Base-by-base conservation (phyloP, 164 flowering plant species). In the Stephania cephalantha region DNA sequence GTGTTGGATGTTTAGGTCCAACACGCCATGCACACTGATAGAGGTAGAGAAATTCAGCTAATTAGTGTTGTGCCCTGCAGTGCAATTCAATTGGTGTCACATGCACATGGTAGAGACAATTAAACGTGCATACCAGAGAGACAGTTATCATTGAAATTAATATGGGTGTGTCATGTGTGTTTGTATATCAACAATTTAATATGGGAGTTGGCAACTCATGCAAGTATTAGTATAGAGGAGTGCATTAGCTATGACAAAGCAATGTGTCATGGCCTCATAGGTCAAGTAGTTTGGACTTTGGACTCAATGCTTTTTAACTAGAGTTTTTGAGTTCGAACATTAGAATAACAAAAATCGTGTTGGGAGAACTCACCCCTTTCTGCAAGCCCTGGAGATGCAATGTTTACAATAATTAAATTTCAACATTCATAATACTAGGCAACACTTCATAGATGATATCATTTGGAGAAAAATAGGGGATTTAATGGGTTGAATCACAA, bases 21-120 rank as follows among this genome's bases (percentile, higher is more conserved):
- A 70, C 72, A 70, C 72, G 72, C 72, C 72, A 70, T 70, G 72
- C 72, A 70, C 72, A 70, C 72, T 45, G 46, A 52, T n/a, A 15
- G 64, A 58, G 64, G 64, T 58, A 18, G 64, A 58, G 18, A 58
- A 18, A 35, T 4, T 35, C 42, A 35, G 42, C 42, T 35, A 35
- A 35, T 35, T 35, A 35, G 42, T 35, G 42, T 35, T 35, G 42
- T 58, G 18, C 64, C 20, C 64, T 58, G 64, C 17, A 0, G 4
- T 35, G 42, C 42, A 58, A 58, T 15, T 58, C 17, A 58, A 58
- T 58, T 58, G 64, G 5, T 58, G n/a, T 58, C 6, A 15, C 64
- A 58, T 18, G 64, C 64, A 6, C 42, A 35, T 4, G 3, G 42
- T 35, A 35, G 42, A 35, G 42, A 35, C 4, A 35, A 35, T 35